phyloP scores from a whole-genome alignment of 371 early-diverging fungal species.

The Circinella umbellata region DNA sequence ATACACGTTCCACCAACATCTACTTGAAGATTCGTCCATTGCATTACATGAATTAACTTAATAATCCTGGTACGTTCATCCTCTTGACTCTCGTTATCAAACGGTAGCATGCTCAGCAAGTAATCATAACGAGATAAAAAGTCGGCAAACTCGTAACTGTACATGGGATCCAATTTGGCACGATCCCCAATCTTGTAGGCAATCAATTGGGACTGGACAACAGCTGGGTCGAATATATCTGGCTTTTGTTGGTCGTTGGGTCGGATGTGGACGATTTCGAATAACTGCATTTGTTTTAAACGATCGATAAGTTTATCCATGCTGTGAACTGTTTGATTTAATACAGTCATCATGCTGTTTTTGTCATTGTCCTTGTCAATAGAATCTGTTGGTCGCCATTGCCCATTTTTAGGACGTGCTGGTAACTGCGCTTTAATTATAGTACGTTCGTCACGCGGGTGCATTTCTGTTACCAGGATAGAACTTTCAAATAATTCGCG shows the following conservation, averaged over 20 bases:
- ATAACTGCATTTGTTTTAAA: constrained; percentile 60
- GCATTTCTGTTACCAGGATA: constrained; percentile 81
- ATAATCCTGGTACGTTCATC: neutral
- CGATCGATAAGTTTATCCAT: constrained; percentile 33
- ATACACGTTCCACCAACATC: constrained; percentile 55
- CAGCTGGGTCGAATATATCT: constrained; percentile 30
- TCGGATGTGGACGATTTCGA: constrained; percentile 64
- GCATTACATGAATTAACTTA: constrained; percentile 32
- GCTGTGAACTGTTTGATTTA: constrained; percentile 31
- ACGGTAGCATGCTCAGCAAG: constrained; percentile 24
- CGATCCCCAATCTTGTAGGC: constrained; percentile 39
- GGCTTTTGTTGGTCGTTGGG: constrained; percentile 39
- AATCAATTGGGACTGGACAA: constrained; percentile 53
- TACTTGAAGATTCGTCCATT: constrained; percentile 39
- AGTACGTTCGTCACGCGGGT: constrained; percentile 76
- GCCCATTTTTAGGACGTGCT: constrained; percentile 1
- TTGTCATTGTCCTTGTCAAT: neutral
- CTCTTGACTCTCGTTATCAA: neutral
- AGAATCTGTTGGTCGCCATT: constrained; percentile 14
- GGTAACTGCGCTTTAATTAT: constrained; percentile 47
- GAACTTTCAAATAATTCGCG: constrained; percentile 80
- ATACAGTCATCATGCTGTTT: constrained; percentile 25
- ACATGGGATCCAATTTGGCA: constrained; percentile 19
- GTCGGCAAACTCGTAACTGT: constrained; percentile 51
- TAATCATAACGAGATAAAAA: constrained; percentile 61